phyloP scores from a whole-genome alignment of 139 green algal species.

The Coelastrella sp. region DNA sequence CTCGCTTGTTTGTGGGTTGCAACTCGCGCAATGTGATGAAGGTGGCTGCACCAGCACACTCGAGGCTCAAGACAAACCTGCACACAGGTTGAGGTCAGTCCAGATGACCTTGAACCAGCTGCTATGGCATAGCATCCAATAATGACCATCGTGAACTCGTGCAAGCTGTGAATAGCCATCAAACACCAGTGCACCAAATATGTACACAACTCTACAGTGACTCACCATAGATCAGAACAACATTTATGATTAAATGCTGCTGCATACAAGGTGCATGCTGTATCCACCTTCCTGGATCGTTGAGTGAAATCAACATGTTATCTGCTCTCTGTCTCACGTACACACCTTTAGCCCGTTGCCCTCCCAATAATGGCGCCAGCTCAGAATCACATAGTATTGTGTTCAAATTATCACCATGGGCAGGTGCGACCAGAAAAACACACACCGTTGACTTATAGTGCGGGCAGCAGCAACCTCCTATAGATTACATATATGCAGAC shows the following conservation, averaged over 20 bases:
- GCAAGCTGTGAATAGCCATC: neutral
- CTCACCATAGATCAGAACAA: no score
- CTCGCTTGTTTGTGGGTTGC: neutral
- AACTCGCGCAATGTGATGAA: neutral
- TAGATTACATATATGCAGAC: neutral
- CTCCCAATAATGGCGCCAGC: slow-evolving; percentile 84
- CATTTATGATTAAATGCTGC: no score
- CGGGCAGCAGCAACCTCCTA: slow-evolving; percentile 75
- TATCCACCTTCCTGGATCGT: neutral
- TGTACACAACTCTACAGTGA: no score
- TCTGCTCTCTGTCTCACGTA: neutral
- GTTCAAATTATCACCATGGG: slow-evolving; percentile 76
- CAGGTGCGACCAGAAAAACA: slow-evolving; percentile 90
- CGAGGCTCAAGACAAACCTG: slow-evolving; percentile 19
- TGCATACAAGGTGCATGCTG: neutral
- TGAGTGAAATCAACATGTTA: neutral
- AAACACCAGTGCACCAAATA: neutral
- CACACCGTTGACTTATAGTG: slow-evolving; percentile 93
- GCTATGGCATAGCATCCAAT: neutral
- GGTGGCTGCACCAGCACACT: slow-evolving; percentile 11
- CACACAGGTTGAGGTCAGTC: neutral
- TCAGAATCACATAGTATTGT: slow-evolving; percentile 78
- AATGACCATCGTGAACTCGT: neutral
- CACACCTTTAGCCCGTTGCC: slow-evolving; percentile 46
- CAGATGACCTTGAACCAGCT: neutral